Conservation (phyloP, 169 alveolate species). For the Cryptosporidium ryanae region DNA sequence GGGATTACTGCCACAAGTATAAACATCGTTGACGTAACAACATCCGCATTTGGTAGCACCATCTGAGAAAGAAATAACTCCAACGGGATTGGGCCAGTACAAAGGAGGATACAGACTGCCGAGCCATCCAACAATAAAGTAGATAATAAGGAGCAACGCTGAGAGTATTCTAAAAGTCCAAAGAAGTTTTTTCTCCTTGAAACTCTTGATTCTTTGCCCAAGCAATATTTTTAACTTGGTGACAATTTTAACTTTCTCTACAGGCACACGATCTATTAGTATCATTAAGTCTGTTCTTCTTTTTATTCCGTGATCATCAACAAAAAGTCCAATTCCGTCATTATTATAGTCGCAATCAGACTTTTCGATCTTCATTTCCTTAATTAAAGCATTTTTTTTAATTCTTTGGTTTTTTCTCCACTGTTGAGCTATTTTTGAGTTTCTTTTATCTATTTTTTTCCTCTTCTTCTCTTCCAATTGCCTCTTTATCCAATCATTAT, state of each 20-base stretch:
- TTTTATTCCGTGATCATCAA: slow-evolving; percentile 61
- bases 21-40: slow-evolving; percentile 53
- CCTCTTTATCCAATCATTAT: slow-evolving; percentile 58
- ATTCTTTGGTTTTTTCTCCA: slow-evolving; percentile 70
- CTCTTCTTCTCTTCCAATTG: slow-evolving; percentile 68
- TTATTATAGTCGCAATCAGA: slow-evolving; percentile 15
- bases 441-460: slow-evolving; percentile 63
- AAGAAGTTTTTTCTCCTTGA: slow-evolving; percentile 35
- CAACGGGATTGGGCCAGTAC: slow-evolving; percentile 73
- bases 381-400: slow-evolving; percentile 61
- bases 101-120: slow-evolving; percentile 65
- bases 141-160: slow-evolving; percentile 34
- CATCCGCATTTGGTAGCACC: slow-evolving; percentile 67
- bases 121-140: slow-evolving; percentile 45
- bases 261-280: slow-evolving; percentile 55
- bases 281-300: slow-evolving; percentile 56
- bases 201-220: slow-evolving; percentile 19
- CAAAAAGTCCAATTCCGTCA: slow-evolving; percentile 42
- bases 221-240: slow-evolving; percentile 26
- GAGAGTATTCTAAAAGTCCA: slow-evolving; percentile 70
- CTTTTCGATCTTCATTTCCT: slow-evolving; percentile 39
- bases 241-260: slow-evolving; percentile 12
- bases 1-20: slow-evolving; percentile 75
- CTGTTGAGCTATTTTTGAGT: slow-evolving; percentile 62
- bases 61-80: slow-evolving; percentile 45